These are phyloP conservation scores for Anaeromyces robustus DNA, from an alignment of 192 early-diverging fungal species.

Conservation along the genomic window DNA sequence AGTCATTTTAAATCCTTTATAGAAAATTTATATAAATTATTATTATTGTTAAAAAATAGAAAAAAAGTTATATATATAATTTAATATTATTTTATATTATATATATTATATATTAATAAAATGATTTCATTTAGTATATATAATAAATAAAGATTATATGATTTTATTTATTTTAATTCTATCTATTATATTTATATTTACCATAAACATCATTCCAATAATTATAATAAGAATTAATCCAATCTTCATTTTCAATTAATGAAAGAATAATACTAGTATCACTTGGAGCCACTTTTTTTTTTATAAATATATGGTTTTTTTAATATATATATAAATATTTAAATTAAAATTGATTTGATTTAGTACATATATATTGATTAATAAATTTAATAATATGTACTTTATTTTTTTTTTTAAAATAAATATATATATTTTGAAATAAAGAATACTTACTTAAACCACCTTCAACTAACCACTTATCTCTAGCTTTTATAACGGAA, in stretches of 20 bases:
- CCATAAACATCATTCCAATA: slow-evolving; percentile 91
- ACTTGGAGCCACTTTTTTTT: slow-evolving; percentile 41
- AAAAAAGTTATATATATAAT: no score
- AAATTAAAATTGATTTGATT: no score
- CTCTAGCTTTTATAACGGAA: slow-evolving; percentile 67
- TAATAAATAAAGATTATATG: no score
- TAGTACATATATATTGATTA: no score
- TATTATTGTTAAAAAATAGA: no score
- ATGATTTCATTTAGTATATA: no score
- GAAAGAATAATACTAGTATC: slow-evolving; percentile 53
- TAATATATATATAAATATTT: background rate
- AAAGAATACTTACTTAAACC: slow-evolving; percentile 26
- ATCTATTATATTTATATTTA: background rate
- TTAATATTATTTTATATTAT: no score
- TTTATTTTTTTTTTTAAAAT: no score
- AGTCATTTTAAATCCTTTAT: slow-evolving; percentile 76
- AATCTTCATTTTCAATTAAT: slow-evolving; percentile 61
- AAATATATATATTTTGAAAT: background rate
- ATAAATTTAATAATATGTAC: no score
- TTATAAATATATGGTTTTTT: no score
- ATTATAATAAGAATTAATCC: slow-evolving; percentile 56
- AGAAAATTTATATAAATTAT: background rate
- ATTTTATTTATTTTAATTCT: no score
- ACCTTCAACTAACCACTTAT: slow-evolving; percentile 52
- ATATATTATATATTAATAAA: no score